Evolutionary conservation across 2,329 filamentous ascomycete genomes (phyloP).

Genomic region (Hymenoscyphus albidus): DNA sequence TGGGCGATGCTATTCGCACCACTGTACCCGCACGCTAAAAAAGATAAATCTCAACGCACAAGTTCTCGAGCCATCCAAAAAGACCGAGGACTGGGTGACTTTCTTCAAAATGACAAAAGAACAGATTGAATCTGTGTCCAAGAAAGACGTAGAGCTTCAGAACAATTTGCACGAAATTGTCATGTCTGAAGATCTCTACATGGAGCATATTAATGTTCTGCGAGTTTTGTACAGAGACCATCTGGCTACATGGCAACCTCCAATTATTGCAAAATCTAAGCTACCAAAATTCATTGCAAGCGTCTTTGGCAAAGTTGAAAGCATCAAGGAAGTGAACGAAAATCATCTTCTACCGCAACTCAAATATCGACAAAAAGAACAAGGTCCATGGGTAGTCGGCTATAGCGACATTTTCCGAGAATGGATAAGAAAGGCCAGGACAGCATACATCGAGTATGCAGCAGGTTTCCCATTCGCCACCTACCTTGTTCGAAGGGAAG

Average conservation of each 20-base stretch:
- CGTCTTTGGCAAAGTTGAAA: slow-evolving; percentile 88
- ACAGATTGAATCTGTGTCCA: slow-evolving; percentile 64
- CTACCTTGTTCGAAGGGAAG: slow-evolving; percentile 78
- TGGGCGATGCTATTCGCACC: slow-evolving; percentile 86
- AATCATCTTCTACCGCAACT: slow-evolving; percentile 88
- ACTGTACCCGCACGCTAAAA: slow-evolving; percentile 90
- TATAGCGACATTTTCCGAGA: slow-evolving; percentile 98
- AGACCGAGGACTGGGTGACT: slow-evolving; percentile 75
- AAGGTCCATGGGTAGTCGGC: slow-evolving; percentile 88
- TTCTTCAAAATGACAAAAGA: slow-evolving; percentile 84
- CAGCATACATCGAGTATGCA: slow-evolving; percentile 88
- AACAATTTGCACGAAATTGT: slow-evolving; percentile 96
- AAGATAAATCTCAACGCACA: slow-evolving; percentile 85
- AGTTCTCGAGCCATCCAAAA: slow-evolving; percentile 63
- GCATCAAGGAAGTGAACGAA: slow-evolving; percentile 86
- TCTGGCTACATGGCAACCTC: slow-evolving; percentile 66
- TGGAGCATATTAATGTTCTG: slow-evolving; percentile 83
- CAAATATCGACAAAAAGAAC: slow-evolving; percentile 94
- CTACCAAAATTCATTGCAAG: slow-evolving; percentile 75
- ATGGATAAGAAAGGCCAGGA: slow-evolving; percentile 92
- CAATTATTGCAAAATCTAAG: slow-evolving; percentile 75
- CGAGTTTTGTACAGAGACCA: slow-evolving; percentile 81
- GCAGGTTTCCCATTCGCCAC: slow-evolving; percentile 80
- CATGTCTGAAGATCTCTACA: slow-evolving; percentile 85
- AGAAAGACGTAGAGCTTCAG: slow-evolving; percentile 88